Evolutionary conservation across 2,329 filamentous ascomycete species (phyloP), one percentile per base, ranked within the genome.

Genomic region (Aureobasidium sp.): DNA sequence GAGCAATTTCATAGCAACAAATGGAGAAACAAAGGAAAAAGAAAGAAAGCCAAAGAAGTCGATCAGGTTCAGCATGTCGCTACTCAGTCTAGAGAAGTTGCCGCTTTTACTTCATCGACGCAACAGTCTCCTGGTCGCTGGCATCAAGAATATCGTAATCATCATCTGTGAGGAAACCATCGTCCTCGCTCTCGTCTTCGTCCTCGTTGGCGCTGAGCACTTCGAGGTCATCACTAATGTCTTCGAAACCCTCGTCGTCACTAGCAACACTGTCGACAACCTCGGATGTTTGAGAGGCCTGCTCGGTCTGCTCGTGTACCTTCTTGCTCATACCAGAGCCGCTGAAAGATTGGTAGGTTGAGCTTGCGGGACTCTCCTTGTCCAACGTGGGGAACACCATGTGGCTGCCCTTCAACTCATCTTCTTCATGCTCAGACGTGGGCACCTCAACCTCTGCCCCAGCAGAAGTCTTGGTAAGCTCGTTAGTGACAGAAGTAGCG

Each of bases 341-440:
- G 15, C 48, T 46, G 48, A 52, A 74, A n/a, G 82, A 79, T 72
- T 90, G 81, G 69, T 95, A 86, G n/a, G 89, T 83, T 77, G 91
- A 96, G 24, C 87, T 82, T 50, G 85, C 81, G 2, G 92, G 91
- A 10, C 92, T 96, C 77, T 97, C 94, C 78, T 95, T 96, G 69
- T 96, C 92, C 43, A 97, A 83, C 75, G 89, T 96, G 64, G 94
- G 94, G 83, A 97, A 97, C 72, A 97, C 92, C 92, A 97, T 97
- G 69, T 87, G 85, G 76, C 87, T 90, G 50, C 69, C 66, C 62
- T 71, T 67, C 51, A 71, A 52, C 56, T 66, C 52, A 51, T 67
- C 63, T 55, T 66, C 63, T 2, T 46, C 32, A 34, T 72, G 69
- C 44, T 73, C 68, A 56, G 77, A 71, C 10, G 68, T 65, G 27